These are phyloP conservation scores for Solanum paucissectum DNA, from an alignment of 257 asterid species.

Conservation along the genomic window DNA sequence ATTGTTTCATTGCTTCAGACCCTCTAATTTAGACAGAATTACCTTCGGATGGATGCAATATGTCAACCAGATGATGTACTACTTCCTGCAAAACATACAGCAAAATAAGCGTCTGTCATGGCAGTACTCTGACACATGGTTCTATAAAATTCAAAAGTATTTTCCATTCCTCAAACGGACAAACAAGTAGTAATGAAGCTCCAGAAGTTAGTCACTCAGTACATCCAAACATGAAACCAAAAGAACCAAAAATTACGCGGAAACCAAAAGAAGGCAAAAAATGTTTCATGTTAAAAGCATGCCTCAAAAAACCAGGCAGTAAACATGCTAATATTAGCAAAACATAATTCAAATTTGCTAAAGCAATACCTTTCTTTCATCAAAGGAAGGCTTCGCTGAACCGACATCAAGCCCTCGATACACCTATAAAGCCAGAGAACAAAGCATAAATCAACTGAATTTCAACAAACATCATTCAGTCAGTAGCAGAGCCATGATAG, in stretches of 20 bases:
- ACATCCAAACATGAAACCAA: not conserved
- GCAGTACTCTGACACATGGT: not conserved
- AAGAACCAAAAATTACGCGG: not conserved
- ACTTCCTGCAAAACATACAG: constrained; percentile 50
- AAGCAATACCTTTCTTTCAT: constrained; percentile 55
- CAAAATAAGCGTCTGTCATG: not conserved
- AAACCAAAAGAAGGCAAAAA: not conserved
- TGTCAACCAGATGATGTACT: constrained; percentile 87
- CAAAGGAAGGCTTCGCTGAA: constrained; percentile 75
- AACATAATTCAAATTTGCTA: not conserved
- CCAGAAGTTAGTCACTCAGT: not conserved
- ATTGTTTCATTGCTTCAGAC: not conserved
- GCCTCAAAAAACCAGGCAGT: not conserved
- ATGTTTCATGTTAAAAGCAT: not conserved
- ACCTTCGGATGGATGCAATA: constrained; percentile 97
- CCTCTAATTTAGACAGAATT: constrained; percentile 12
- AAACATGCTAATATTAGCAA: not conserved
- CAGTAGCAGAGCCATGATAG: not conserved
- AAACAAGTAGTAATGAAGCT: not conserved
- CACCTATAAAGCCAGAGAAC: constrained; percentile 30
- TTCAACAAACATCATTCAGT: not conserved
- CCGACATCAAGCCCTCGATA: constrained; percentile 91
- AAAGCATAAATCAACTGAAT: not conserved
- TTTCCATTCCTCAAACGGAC: not conserved
- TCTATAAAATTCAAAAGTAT: not conserved